Evolutionary conservation across 2,329 filamentous ascomycete genomes (phyloP).

Genomic region (Emmonsiellopsis sp.): DNA sequence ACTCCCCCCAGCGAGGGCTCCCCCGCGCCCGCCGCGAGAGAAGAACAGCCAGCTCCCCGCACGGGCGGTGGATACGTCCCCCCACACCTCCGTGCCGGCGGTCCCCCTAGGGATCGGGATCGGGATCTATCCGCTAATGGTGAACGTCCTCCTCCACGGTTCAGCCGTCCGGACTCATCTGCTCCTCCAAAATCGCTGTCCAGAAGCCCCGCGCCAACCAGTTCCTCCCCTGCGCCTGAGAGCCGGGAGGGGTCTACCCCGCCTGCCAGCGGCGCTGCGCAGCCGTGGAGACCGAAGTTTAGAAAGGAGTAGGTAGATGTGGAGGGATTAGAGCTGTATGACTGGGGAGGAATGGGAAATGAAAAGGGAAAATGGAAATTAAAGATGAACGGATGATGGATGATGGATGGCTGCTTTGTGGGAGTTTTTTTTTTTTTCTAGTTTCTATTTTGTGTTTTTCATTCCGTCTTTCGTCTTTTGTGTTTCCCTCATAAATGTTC

Average conservation of each 20-base stretch:
- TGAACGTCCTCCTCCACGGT: not conserved
- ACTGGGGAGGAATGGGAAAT: not conserved
- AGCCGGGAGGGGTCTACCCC: constrained; percentile 4
- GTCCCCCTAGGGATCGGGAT: not conserved
- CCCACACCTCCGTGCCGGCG: constrained; percentile 8
- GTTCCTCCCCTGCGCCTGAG: constrained; percentile 8
- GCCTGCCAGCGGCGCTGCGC: constrained; percentile 2
- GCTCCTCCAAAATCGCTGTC: constrained; percentile 5
- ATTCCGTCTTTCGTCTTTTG: not conserved
- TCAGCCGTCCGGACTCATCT: constrained; percentile 1
- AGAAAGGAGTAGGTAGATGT: constrained; percentile 8
- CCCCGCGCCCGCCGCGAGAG: constrained; percentile 13
- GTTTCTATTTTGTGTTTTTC: not conserved
- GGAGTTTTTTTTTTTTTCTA: not conserved
- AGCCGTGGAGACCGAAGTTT: constrained; percentile 11
- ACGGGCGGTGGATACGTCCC: constrained; percentile 10
- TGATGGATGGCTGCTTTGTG: not conserved
- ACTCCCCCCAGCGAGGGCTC: constrained; percentile 18
- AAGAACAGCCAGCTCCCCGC: constrained; percentile 1
- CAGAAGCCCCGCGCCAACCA: constrained; percentile 6
- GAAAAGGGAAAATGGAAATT: not conserved
- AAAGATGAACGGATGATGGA: not conserved
- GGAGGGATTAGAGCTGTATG: not conserved
- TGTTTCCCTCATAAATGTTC: too few relatives aligned
- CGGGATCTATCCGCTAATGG: constrained; percentile 9